Base-by-base conservation (phyloP, 2,329 filamentous ascomycete species). In the Aschersonia sp. region DNA sequence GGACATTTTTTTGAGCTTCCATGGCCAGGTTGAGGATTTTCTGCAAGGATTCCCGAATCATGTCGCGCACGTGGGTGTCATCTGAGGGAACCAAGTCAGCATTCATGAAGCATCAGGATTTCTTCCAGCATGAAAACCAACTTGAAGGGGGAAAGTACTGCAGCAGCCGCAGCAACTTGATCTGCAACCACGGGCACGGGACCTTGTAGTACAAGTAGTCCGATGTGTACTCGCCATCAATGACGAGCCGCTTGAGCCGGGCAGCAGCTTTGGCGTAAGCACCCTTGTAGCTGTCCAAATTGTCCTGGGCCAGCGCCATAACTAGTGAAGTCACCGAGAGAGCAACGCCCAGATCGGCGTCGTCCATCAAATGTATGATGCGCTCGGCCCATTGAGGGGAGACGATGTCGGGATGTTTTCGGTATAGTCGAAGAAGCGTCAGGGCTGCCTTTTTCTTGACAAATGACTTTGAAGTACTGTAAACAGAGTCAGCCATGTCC, bases 191-290 rank as follows among this genome's bases (percentile, higher is more conserved):
- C 3, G 92, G 92, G 61, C 92, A 98, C 1, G 92, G 92, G n/a
- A 98, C 92, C 60, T 96, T 96, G 73, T 98, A 98, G 70, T 98
- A 98, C 30, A 96, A 78, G 62, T 98, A 98, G 62, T 97, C 92
- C 48, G 80, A 77, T 0, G 87, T 79, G 58, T 87, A 92, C 56
- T 98, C 90, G 53, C 84, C 83, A 56, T 97, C 90, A 30, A 97
- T 81, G 12, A 96, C 75, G 55, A 97, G 85, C 54, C 86, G 83
- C 69, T 95, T 95, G 57, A 98, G 66, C 49, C 88, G 76, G 52
- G 87, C 85, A 1, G 90, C 90, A 33, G 90, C 90, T 68, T 97
- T 98, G 53, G 88, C 82, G 62, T 96, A 97, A 57, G 87, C 87
- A 42, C 88, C 89, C 64, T 85, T 90, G 72, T 96, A 98, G 59